Percentiles rank a stretch among this genome's conserved stretches.
Conservation (phyloP, 106 monocot species). For the Apostasia shenzhenica region DNA sequence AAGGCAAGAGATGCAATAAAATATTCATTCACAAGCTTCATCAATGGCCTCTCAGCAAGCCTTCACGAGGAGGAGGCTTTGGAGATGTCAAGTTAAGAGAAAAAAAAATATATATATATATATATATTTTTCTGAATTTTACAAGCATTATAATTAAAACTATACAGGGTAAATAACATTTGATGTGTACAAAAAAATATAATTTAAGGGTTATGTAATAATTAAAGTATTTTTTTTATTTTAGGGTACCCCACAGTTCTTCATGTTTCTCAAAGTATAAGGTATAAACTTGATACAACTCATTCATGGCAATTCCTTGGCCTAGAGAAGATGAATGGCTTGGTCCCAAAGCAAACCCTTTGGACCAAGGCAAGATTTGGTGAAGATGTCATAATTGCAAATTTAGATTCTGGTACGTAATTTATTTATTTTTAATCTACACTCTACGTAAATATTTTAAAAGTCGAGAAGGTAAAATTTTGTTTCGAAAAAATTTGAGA, state of each 20-base stretch:
- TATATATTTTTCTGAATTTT: not conserved
- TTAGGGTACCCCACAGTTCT: conserved; percentile 37
- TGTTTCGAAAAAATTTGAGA: too few species aligned
- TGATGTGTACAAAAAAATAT: too few species aligned
- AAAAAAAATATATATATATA: too few species aligned
- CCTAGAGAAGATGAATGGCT: conserved; percentile 8
- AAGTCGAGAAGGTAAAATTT: too few species aligned
- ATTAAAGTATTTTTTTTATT: not conserved
- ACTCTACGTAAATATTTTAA: too few species aligned
- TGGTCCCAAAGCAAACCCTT: conserved; percentile 1
- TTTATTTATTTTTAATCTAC: not conserved
- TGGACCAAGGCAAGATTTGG: conserved; percentile 26
- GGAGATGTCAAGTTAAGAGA: conserved; percentile 49
- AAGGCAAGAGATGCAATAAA: conserved; percentile 52
- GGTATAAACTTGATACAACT: conserved; percentile 41
- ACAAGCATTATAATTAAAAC: not conserved
- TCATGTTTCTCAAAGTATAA: conserved; percentile 40
- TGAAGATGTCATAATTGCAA: conserved; percentile 22
- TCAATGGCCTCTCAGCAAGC: conserved; percentile 76
- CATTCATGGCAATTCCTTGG: conserved; percentile 49
- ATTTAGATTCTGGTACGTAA: conserved; percentile 19
- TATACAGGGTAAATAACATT: too few species aligned
- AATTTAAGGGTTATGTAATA: too few species aligned
- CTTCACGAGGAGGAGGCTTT: conserved; percentile 49
- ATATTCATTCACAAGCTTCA: conserved; percentile 58